These are phyloP conservation scores for Suhomyces sp. DNA, from an alignment of 805 yeast genomes.

Conservation along the genomic window DNA sequence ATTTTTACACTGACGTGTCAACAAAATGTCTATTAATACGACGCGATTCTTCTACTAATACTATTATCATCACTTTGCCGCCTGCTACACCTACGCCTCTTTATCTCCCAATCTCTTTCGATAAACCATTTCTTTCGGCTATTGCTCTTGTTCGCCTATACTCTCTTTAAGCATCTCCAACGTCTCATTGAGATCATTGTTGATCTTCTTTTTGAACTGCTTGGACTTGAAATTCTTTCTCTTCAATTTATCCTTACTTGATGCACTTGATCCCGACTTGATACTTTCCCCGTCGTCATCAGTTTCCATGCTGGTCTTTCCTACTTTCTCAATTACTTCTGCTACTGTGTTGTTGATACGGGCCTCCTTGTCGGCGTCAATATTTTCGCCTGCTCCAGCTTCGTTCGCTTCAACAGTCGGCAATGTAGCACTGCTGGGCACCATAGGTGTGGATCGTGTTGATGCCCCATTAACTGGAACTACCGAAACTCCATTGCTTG, in stretches of 20 bases:
- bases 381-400: background rate
- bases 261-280: slow-evolving; percentile 5
- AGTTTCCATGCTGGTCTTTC: background rate
- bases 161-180: slow-evolving; percentile 40
- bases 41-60: background rate
- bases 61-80: background rate
- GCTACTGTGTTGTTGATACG: background rate
- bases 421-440: background rate
- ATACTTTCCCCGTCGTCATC: slow-evolving; percentile 12
- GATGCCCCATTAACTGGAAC: background rate
- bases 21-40: background rate
- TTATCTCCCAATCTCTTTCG: background rate
- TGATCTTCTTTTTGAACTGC: slow-evolving; percentile 31
- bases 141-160: slow-evolving; percentile 17
- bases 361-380: background rate
- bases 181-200: slow-evolving; percentile 35
- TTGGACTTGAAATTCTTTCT: slow-evolving; percentile 33
- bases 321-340: background rate
- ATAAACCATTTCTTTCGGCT: no score
- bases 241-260: slow-evolving; percentile 10
- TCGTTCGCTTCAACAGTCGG: background rate
- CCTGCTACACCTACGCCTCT: background rate
- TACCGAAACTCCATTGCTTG: background rate
- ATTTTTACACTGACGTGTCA: background rate
- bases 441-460: slow-evolving; percentile 2